Evolutionary conservation across 108 stramenopile genomes (phyloP), one percentile per base, ranked within the genome.

Genomic region (Cyclotella sp.): DNA sequence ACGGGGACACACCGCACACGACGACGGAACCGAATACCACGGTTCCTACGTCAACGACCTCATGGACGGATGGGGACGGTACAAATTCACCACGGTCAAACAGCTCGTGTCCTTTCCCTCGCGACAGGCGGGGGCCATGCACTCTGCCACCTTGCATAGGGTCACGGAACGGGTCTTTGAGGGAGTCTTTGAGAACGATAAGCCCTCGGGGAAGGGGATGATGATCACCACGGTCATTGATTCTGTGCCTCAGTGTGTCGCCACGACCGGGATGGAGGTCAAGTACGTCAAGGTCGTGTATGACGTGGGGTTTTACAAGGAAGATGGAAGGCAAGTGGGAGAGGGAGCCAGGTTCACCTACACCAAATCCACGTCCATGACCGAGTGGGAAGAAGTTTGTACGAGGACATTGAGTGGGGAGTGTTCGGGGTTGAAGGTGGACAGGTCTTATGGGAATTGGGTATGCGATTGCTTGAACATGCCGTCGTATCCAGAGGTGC

Each of bases 11-110:
- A 79, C 78, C 40, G 40, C 43, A 22, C 73, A 83, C 68, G 82
- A 83, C 74, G 77, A 83, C 39, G 82, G 78, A 0, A 83, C 78
- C 42, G 66, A 58, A 65, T 83, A 68, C 72, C 58, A 67, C 19
- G 78, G 78, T 15, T 40, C 28, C 29, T 79, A 79, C 49, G 59
- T 68, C 15, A 28, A 79, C 28, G 78, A 79, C n/a, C 47, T 61
- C 42, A 79, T 79, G 78, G 41, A 72, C 22, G 78, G 78, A 54
- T 57, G 28, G 55, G 78, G 78, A 11, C 42, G 49, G 1, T 79
- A 68, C 60, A 67, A 55, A 47, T 68, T 79, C 28, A n/a, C 55
- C 28, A 51, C 72, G 39, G 29, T 21, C 7, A 30, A 63, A 22
- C 72, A 66, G 22, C 18, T 61, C 45, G 63, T 53, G n/a, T 40